phyloP scores from a whole-genome alignment of 2,329 filamentous ascomycete species.

The Cytospora mali region DNA sequence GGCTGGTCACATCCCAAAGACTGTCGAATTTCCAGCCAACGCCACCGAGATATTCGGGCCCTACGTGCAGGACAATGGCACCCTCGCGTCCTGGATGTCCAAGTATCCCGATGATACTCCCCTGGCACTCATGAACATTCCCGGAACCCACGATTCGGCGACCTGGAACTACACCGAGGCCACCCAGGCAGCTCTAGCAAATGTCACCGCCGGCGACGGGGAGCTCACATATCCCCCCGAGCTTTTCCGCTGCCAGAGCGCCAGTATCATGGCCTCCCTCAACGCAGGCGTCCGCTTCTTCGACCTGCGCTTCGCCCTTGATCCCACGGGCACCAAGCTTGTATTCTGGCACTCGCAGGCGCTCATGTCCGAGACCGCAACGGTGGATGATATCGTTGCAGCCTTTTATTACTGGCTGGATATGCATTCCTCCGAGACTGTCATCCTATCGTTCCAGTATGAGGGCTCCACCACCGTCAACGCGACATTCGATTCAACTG shows the following conservation, averaged over 20 bases:
- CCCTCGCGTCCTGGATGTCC: constrained; percentile 49
- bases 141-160: constrained; percentile 52
- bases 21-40: constrained; percentile 31
- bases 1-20: not conserved
- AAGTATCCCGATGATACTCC: constrained; percentile 44
- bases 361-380: constrained; percentile 47
- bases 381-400: constrained; percentile 48
- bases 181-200: constrained; percentile 44
- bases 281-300: constrained; percentile 52
- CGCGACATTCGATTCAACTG: constrained; percentile 38
- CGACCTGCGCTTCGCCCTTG: constrained; percentile 52
- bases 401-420: constrained; percentile 53
- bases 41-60: constrained; percentile 47
- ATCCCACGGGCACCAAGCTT: constrained; percentile 46
- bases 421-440: constrained; percentile 46
- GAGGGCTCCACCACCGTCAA: constrained; percentile 41
- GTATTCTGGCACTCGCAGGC: constrained; percentile 53
- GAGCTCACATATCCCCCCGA: constrained; percentile 34
- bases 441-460: constrained; percentile 52
- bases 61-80: constrained; percentile 32
- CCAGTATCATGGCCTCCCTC: constrained; percentile 42
- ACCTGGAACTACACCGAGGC: constrained; percentile 54
- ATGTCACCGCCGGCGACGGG: constrained; percentile 44
- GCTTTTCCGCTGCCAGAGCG: constrained; percentile 47
- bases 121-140: constrained; percentile 51